A percentile compares a stretch with the other conserved stretches of the same genome.
phyloP scores from a whole-genome alignment of 2,329 filamentous ascomycete genomes.

The Diplocarpon mali region DNA sequence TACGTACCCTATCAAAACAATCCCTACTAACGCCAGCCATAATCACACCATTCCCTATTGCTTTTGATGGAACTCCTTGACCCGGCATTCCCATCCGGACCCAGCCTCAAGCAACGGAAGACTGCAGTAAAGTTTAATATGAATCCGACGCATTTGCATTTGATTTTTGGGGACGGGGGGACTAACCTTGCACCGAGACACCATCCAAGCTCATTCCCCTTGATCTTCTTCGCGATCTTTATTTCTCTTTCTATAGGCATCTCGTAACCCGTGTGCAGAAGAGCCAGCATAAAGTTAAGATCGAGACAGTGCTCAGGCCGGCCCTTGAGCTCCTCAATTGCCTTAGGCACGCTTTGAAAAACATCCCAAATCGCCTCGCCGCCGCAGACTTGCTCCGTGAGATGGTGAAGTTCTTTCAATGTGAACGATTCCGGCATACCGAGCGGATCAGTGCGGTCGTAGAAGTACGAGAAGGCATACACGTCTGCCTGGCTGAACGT shows the following conservation, averaged over 20 bases:
- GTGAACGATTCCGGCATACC: constrained; percentile 99
- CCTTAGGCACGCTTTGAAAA: constrained; percentile 66
- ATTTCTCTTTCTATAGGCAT: constrained; percentile 96
- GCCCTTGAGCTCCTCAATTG: constrained; percentile 66
- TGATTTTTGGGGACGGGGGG: constrained; percentile 1
- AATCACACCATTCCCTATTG: background rate
- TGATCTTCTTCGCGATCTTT: constrained; percentile 98
- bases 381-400: constrained; percentile 74
- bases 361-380: constrained; percentile 69
- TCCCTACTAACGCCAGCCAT: constrained; percentile 19
- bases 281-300: constrained; percentile 88
- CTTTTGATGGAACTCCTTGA: constrained; percentile 53
- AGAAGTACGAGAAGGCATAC: constrained; percentile 97
- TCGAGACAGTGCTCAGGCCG: constrained; percentile 90
- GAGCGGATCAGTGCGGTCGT: constrained; percentile 82
- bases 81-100: constrained; percentile 83
- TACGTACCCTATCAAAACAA: background rate
- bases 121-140: constrained; percentile 34
- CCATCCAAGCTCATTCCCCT: constrained; percentile 94
- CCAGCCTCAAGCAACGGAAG: constrained; percentile 70
- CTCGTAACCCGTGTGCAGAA: constrained; percentile 92
- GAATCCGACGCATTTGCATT: background rate
- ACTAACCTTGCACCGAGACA: constrained; percentile 88
- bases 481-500: constrained; percentile 87
- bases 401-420: constrained; percentile 75